Base-by-base conservation (phyloP, 139 green algal genomes). In the Coelastrella sp. region DNA sequence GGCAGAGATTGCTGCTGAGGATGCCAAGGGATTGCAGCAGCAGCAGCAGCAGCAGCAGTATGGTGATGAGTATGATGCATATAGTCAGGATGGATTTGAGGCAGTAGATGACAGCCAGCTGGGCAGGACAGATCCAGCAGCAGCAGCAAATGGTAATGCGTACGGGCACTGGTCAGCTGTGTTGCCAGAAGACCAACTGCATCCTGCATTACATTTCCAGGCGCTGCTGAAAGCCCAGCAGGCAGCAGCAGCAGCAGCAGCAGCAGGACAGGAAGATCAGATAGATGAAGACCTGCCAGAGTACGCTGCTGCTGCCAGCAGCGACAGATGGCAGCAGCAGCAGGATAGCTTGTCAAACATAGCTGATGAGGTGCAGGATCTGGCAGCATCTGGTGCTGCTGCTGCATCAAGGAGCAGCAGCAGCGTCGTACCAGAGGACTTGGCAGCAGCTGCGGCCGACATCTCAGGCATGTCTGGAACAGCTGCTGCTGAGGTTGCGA, bases 181-280 rank as follows among this genome's bases (percentile, higher is more conserved):
- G 10, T 59, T 86, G 80, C 80, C 80, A 75, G 80, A 58, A 86
- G 59, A 86, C 7, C n/a, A 75, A 56, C 59, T 47, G 11, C 80
- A 86, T 60, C 81, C 81, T 5, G 81, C 60, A 56, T 64, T 77
- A 61, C 81, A 87, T 68, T 87, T 87, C 81, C 81, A 77, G 13
- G 61, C 81, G 4, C 64, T 87, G 61, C 64, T 87, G 61, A 66
- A 77, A 19, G 61, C 81, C 73, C 23, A 87, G 23, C 81, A 87
- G 16, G 64, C 81, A 47, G 81, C 81, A 76, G 61, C 81, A 47
- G 81, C 60, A 78, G 81, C 74, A 80, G 74, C 74, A 80, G 23
- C 74, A 80, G 16, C 8, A 71, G 8, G 61, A 13, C 61, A 71
- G 8, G 61, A 10, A 19, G 61, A 71, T 71, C 10, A 19, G 61